Evolutionary conservation across 306 rosid species (phyloP).

Genomic region (Quercus glauca): DNA sequence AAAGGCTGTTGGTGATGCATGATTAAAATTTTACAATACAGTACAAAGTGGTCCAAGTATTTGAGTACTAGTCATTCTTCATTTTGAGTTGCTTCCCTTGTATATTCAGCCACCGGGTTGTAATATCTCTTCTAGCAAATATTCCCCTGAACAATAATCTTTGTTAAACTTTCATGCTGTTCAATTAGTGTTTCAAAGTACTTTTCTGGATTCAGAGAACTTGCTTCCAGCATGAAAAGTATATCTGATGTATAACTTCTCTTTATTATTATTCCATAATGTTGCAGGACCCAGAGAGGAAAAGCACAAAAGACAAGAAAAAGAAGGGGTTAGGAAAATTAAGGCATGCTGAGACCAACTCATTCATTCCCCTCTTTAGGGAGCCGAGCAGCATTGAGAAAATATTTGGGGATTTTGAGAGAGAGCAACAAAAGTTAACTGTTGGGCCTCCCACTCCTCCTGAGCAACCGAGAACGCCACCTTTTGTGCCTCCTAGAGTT

Average conservation of each 20-base stretch:
- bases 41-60: background rate
- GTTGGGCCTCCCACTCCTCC: slow-evolving; percentile 65
- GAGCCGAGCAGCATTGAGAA: slow-evolving; percentile 98
- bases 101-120: background rate
- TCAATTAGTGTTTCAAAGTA: background rate
- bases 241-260: background rate
- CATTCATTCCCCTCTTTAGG: slow-evolving; percentile 85
- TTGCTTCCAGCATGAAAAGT: slow-evolving; percentile 9
- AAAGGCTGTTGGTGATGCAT: background rate
- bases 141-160: background rate
- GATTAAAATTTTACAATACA: background rate
- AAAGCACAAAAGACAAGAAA: slow-evolving; percentile 67
- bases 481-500: slow-evolving; percentile 56
- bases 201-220: slow-evolving; percentile 6
- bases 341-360: slow-evolving; percentile 77
- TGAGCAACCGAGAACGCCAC: slow-evolving; percentile 63
- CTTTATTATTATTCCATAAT: slow-evolving; percentile 15
- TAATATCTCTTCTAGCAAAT: background rate
- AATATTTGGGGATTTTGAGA: slow-evolving; percentile 88
- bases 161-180: background rate
- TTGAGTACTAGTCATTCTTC: background rate
- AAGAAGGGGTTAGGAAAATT: slow-evolving; percentile 72
- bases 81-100: background rate
- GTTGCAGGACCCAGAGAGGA: slow-evolving; percentile 71
- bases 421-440: slow-evolving; percentile 70